Percentiles rank a stretch among this genome's conserved stretches.
Evolutionary conservation across 2,329 filamentous ascomycete species (phyloP).

Genomic region (Fusarium avenaceum): DNA sequence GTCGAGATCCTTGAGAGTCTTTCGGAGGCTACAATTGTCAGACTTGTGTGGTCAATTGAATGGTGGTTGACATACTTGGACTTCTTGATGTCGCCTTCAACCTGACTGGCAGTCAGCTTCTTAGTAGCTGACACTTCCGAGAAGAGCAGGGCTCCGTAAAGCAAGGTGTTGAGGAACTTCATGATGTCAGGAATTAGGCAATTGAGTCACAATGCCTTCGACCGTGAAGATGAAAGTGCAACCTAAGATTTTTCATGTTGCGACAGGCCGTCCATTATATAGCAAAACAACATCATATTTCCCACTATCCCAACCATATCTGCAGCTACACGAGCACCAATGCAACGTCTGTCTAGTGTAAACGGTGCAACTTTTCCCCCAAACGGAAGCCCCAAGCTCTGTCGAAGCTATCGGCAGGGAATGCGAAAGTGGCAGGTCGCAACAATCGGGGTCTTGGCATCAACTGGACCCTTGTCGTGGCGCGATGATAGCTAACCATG

Average conservation of each 20-base stretch:
- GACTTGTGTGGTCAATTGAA: neutral
- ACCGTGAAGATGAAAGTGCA: neutral
- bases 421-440: conserved; percentile 45
- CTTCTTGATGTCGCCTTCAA: conserved; percentile 46
- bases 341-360: neutral
- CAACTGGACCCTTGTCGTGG: conserved; percentile 31
- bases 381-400: conserved; percentile 25
- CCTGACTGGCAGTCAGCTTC: conserved; percentile 44
- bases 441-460: conserved; percentile 39
- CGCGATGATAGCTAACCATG: conserved; percentile 12
- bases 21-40: conserved; percentile 60
- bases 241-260: neutral
- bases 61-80: conserved; percentile 29
- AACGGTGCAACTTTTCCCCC: conserved; percentile 14
- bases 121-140: conserved; percentile 38
- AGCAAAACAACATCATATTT: conserved; percentile 4
- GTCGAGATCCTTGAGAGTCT: conserved; percentile 67
- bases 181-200: conserved; percentile 17
- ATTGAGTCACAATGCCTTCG: neutral
- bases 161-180: conserved; percentile 42
- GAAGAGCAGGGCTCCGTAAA: conserved; percentile 43
- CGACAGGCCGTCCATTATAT: conserved; percentile 29
- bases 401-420: conserved; percentile 30
- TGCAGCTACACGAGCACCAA: conserved; percentile 15
- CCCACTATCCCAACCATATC: neutral